Conservation (phyloP, 73 alveolate species). For the Stentor coeruleus region DNA sequence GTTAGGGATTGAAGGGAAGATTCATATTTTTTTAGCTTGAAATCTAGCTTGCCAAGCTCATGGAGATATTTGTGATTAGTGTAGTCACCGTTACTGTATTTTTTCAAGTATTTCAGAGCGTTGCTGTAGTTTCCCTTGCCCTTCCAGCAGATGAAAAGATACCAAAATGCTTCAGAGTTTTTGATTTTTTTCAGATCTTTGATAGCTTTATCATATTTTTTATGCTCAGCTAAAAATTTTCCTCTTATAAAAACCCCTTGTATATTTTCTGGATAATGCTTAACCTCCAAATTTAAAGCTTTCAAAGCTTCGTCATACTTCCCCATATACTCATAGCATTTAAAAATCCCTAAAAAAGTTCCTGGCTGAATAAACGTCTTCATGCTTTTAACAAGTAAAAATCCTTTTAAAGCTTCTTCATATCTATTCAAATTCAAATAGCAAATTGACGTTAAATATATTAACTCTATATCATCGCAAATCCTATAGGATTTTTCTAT, state of each 20-base stretch:
- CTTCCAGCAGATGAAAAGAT: neutral
- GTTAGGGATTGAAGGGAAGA: too few species aligned
- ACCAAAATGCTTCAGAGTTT: neutral
- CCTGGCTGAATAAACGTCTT: too few species aligned
- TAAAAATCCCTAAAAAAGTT: too few species aligned
- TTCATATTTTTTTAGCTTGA: too few species aligned
- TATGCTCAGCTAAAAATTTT: neutral
- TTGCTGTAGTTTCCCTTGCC: neutral
- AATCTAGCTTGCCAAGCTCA: neutral
- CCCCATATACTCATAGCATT: neutral
- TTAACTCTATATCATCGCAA: too few species aligned
- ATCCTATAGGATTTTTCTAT: too few species aligned
- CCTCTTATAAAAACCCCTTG: slow-evolving; percentile 4
- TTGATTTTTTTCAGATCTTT: neutral
- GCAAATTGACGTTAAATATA: too few species aligned
- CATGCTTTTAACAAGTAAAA: too few species aligned
- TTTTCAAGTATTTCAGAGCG: neutral
- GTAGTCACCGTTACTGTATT: neutral
- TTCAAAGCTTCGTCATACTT: neutral
- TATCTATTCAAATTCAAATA: too few species aligned
- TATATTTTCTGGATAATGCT: neutral
- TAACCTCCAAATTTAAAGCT: neutral
- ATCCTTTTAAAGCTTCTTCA: too few species aligned
- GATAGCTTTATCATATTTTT: slow-evolving; percentile 8
- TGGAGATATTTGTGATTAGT: neutral